Percentiles rank a stretch among this genome's conserved stretches.
These are phyloP conservation scores for Phyllosticta citribraziliensis DNA, from an alignment of 2,329 filamentous ascomycete genomes.

Conservation along the genomic window DNA sequence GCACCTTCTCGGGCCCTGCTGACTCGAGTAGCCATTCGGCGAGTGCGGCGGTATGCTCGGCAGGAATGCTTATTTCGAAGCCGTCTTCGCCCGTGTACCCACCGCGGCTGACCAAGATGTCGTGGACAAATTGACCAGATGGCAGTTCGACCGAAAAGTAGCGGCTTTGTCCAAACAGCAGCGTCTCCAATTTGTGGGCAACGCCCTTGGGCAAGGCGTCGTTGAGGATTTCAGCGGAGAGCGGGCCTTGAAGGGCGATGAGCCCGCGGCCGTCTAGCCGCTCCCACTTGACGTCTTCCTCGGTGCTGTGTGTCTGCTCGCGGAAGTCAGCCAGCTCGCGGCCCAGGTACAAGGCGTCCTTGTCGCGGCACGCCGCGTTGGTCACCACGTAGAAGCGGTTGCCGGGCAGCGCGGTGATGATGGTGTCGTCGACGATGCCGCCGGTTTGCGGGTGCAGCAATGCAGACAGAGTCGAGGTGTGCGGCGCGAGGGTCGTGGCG, in stretches of 20 bases:
- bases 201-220: conserved; percentile 45
- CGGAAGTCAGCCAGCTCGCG: conserved; percentile 56
- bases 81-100: conserved; percentile 98
- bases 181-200: conserved; percentile 45
- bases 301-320: conserved; percentile 38
- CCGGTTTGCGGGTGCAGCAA: conserved; percentile 62
- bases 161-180: conserved; percentile 75
- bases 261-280: conserved; percentile 66
- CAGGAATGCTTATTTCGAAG: conserved; percentile 85
- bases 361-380: conserved; percentile 84
- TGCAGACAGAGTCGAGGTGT: conserved; percentile 74
- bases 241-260: conserved; percentile 80
- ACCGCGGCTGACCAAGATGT: conserved; percentile 69
- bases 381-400: conserved; percentile 84
- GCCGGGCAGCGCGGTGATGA: conserved; percentile 69
- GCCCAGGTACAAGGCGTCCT: conserved; percentile 70
- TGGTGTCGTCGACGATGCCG: conserved; percentile 89
- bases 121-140: conserved; percentile 37
- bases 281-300: conserved; percentile 52
- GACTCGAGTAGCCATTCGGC: conserved; percentile 60
- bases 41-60: conserved; percentile 53
- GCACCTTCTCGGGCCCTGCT: conserved; percentile 51
- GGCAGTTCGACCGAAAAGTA: conserved; percentile 54
- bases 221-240: conserved; percentile 59
- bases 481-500: conserved; percentile 51